A percentile compares a stretch with the other conserved stretches of the same genome.
These are phyloP conservation scores for Colletotrichum ledebouriae DNA, from an alignment of 2,329 filamentous ascomycete genomes.

Conservation along the genomic window DNA sequence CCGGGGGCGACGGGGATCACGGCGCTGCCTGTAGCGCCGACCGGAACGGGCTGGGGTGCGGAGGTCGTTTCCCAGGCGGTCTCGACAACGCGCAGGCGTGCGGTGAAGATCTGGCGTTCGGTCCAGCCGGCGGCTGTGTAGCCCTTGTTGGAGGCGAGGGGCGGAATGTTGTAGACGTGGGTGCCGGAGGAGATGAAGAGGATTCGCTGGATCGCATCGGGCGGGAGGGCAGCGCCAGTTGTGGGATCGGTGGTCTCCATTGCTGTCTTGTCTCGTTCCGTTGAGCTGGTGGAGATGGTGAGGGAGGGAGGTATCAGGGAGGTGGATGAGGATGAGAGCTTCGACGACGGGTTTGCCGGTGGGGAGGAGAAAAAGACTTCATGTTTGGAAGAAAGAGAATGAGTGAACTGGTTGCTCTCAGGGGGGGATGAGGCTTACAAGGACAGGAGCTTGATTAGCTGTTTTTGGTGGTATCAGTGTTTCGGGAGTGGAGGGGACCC, in stretches of 20 bases:
- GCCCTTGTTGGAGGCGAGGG: constrained; percentile 81
- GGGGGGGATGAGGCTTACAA: constrained; percentile 40
- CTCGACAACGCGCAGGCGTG: constrained; percentile 82
- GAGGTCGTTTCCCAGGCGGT: constrained; percentile 67
- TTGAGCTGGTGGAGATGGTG: not conserved
- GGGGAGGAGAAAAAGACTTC: constrained; percentile 18
- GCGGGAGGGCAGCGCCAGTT: constrained; percentile 75
- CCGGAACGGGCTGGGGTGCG: constrained; percentile 44
- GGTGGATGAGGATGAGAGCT: not conserved
- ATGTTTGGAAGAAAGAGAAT: constrained; percentile 16
- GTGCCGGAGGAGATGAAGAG: constrained; percentile 82
- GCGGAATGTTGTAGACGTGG: constrained; percentile 90
- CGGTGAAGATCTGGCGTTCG: constrained; percentile 85
- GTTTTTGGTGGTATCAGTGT: constrained; percentile 33
- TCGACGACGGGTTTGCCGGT: constrained; percentile 14
- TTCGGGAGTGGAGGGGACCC: constrained; percentile 41
- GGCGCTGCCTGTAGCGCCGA: constrained; percentile 36
- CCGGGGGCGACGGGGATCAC: constrained; percentile 37
- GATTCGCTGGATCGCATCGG: constrained; percentile 86
- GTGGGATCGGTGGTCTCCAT: constrained; percentile 79
- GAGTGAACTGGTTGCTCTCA: constrained; percentile 34
- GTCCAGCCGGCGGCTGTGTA: constrained; percentile 86
- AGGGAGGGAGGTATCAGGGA: not conserved
- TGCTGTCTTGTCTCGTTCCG: constrained; percentile 28
- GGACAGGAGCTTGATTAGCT: constrained; percentile 40